These are phyloP conservation scores for Datisca glomerata DNA, from an alignment of 306 rosid genomes.

Conservation along the genomic window DNA sequence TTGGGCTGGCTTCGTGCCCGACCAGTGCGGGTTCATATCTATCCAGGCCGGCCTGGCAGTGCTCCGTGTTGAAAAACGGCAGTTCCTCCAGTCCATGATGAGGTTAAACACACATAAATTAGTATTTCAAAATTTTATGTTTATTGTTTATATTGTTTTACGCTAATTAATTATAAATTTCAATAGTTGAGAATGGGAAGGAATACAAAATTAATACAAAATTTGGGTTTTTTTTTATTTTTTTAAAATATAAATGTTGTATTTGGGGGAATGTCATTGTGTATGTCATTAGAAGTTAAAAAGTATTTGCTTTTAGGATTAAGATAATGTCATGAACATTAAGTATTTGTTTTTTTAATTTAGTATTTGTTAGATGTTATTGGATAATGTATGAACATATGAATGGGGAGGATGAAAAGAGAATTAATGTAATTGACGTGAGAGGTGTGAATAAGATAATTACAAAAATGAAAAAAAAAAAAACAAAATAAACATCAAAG, in stretches of 20 bases:
- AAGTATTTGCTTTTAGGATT: neutral
- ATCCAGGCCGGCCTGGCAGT: conserved; percentile 50
- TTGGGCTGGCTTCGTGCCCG: conserved; percentile 35
- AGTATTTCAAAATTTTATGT: neutral
- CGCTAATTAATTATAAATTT: neutral
- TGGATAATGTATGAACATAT: too few species aligned
- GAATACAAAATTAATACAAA: neutral
- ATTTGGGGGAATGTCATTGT: neutral
- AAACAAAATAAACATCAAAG: conserved; percentile 6
- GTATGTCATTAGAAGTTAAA: neutral
- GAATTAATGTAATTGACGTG: conserved; percentile 15
- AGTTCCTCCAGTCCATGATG: conserved; percentile 9
- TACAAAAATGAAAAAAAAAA: neutral
- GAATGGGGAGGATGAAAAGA: neutral
- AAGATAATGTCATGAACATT: neutral
- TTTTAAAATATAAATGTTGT: neutral
- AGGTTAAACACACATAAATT: neutral
- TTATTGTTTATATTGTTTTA: neutral
- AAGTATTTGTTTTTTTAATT: too few species aligned
- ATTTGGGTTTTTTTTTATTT: neutral
- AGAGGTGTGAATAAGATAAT: conserved; percentile 13
- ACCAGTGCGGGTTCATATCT: conserved; percentile 28
- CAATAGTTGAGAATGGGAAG: neutral
- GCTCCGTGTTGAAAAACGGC: conserved; percentile 24
- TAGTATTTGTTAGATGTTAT: too few species aligned